These are phyloP conservation scores for Colletotrichum kahawae DNA, from an alignment of 2,329 filamentous ascomycete genomes.

Conservation along the genomic window DNA sequence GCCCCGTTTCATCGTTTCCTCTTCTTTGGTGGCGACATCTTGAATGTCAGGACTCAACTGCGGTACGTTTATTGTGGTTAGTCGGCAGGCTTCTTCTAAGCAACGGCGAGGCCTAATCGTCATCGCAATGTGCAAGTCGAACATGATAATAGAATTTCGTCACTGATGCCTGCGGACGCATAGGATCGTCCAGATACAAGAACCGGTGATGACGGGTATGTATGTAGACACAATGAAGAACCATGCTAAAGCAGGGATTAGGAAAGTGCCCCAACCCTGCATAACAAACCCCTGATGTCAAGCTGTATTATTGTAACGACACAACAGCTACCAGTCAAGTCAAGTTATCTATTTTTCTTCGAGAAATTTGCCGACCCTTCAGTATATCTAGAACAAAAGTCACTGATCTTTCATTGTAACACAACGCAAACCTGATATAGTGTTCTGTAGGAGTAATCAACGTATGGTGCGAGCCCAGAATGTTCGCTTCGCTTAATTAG, in stretches of 20 bases:
- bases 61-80: no score
- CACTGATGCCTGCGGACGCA: no score
- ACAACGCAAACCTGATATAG: no score
- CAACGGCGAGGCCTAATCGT: not conserved
- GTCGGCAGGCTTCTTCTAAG: not conserved
- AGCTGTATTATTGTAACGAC: not conserved
- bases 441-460: no score
- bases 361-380: not conserved
- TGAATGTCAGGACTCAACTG: no score
- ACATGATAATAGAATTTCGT: no score
- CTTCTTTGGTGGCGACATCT: not conserved
- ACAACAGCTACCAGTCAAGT: not conserved
- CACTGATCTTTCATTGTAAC: no score
- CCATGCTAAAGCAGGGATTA: no score
- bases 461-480: not conserved
- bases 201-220: no score
- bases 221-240: no score
- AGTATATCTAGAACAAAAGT: not conserved
- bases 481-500: not conserved
- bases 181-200: no score
- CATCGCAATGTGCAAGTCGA: not conserved
- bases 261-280: not conserved
- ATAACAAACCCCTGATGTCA: not conserved
- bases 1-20: not conserved
- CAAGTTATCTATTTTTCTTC: not conserved